Conservation (phyloP, 164 flowering plant genomes). For the Berberis vulgaris region DNA sequence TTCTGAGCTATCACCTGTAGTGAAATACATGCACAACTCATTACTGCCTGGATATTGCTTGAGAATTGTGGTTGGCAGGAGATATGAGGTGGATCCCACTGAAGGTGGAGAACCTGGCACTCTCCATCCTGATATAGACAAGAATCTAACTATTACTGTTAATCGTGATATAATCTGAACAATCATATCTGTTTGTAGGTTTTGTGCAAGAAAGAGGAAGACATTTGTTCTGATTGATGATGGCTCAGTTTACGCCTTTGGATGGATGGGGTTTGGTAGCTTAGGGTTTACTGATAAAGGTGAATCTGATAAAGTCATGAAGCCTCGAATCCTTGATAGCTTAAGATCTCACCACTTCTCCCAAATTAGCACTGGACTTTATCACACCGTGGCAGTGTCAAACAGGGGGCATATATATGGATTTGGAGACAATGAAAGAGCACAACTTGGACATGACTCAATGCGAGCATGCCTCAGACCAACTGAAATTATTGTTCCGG, state of each 20-base stretch:
- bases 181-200: constrained; percentile 38
- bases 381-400: constrained; percentile 76
- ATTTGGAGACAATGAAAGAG: constrained; percentile 92
- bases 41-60: too few relatives aligned
- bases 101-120: too few relatives aligned
- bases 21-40: too few relatives aligned
- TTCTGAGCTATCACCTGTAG: too few relatives aligned
- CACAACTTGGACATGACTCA: constrained; percentile 78
- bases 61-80: too few relatives aligned
- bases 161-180: background rate
- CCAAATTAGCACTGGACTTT: constrained; percentile 84
- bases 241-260: constrained; percentile 77
- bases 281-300: constrained; percentile 76
- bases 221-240: constrained; percentile 69
- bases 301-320: constrained; percentile 56
- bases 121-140: too few relatives aligned
- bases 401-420: constrained; percentile 63
- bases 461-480: constrained; percentile 74
- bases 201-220: constrained; percentile 87
- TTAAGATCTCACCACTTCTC: constrained; percentile 59
- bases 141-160: too few relatives aligned
- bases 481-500: constrained; percentile 34
- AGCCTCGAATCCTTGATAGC: constrained; percentile 63
- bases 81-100: too few relatives aligned
- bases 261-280: constrained; percentile 95